These are phyloP conservation scores for Tagetes erecta DNA, from an alignment of 129 eudicot species.

Conservation along the genomic window DNA sequence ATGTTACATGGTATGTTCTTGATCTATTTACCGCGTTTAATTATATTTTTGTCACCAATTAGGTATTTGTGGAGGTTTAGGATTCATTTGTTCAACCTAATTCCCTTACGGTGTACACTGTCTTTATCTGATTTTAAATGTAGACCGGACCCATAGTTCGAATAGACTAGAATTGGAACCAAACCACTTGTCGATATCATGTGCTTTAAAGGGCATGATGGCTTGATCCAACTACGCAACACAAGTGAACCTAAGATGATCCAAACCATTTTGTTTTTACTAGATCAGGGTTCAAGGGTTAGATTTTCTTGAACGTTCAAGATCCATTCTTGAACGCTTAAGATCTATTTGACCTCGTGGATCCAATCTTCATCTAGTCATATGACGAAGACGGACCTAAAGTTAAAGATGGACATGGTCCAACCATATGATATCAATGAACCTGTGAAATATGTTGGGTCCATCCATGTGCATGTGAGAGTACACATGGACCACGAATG, in stretches of 20 bases:
- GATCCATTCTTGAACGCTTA: background rate
- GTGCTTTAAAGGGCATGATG: background rate
- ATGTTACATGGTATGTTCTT: slow-evolving; percentile 81
- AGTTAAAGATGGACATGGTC: background rate
- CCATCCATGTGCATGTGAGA: slow-evolving; percentile 9
- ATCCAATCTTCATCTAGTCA: background rate
- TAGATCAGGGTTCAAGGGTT: background rate
- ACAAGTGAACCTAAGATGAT: background rate
- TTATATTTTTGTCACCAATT: slow-evolving; percentile 1
- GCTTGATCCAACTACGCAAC: slow-evolving; percentile 3
- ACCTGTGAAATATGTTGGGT: background rate
- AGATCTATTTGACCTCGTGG: background rate
- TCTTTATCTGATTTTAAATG: slow-evolving; percentile 16
- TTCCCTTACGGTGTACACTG: background rate
- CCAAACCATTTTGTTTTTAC: background rate
- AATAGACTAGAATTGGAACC: background rate
- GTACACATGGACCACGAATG: slow-evolving; percentile 19
- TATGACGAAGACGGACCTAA: slow-evolving; percentile 4
- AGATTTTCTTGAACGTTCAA: background rate
- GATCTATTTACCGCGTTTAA: slow-evolving; percentile 4
- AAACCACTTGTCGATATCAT: background rate
- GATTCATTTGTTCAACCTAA: slow-evolving; percentile 10
- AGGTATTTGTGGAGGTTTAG: background rate
- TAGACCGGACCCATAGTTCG: slow-evolving; percentile 1
- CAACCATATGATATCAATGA: background rate